Percentiles rank a stretch among this genome's conserved stretches.
phyloP scores from a whole-genome alignment of 805 yeast genomes.

The Wickerhamiella lipophila region DNA sequence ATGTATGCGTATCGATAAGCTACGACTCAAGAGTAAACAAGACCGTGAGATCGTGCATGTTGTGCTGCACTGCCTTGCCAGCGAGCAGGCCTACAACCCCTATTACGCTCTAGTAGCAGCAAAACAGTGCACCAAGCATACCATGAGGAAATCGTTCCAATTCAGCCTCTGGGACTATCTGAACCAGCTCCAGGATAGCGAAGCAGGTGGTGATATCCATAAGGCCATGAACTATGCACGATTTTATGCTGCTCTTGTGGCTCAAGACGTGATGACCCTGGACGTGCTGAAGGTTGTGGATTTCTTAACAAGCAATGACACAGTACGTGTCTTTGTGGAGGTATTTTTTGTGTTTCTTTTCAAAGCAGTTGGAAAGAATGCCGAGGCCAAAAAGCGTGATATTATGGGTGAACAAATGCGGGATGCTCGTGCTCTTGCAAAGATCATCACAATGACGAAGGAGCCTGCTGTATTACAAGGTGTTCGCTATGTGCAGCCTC shows the following conservation, averaged over 20 bases:
- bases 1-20: conserved; percentile 63
- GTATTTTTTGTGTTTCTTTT: conserved; percentile 56
- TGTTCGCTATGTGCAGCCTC: conserved; percentile 45
- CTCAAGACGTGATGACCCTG: conserved; percentile 60
- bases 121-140: conserved; percentile 59
- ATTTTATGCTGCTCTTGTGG: conserved; percentile 63
- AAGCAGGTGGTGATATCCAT: conserved; percentile 29
- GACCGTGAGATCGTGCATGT: conserved; percentile 80
- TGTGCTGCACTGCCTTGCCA: conserved; percentile 69
- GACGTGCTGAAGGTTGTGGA: conserved; percentile 63
- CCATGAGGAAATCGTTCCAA: conserved; percentile 71
- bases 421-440: conserved; percentile 39
- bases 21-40: conserved; percentile 65
- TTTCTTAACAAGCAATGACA: conserved; percentile 51
- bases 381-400: conserved; percentile 22
- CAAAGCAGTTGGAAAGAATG: conserved; percentile 39
- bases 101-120: conserved; percentile 72
- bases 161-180: conserved; percentile 80
- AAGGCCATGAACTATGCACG: conserved; percentile 62
- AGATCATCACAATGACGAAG: conserved; percentile 40
- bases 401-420: conserved; percentile 26
- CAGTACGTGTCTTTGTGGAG: conserved; percentile 58
- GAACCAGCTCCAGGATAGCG: conserved; percentile 50
- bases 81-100: conserved; percentile 78
- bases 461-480: conserved; percentile 54